These are phyloP conservation scores for Phytopythium sindhum DNA, from an alignment of 352 stramenopile genomes.

Conservation along the genomic window DNA sequence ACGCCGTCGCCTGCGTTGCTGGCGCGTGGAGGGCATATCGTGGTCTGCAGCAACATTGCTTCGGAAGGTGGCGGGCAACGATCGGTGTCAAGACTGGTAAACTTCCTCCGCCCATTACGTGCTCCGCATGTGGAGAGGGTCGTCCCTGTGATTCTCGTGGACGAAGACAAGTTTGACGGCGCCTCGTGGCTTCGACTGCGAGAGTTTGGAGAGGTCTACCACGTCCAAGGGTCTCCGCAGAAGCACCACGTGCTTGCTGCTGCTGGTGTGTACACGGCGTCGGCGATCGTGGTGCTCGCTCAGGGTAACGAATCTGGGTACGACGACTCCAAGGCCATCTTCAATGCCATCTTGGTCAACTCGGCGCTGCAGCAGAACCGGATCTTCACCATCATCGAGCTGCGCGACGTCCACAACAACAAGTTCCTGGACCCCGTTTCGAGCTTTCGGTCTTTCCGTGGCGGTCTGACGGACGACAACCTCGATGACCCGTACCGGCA, in stretches of 20 bases:
- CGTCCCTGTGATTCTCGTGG: constrained; percentile 75
- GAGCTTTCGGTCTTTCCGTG: constrained; percentile 46
- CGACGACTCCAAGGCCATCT: constrained; percentile 84
- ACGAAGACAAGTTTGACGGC: constrained; percentile 59
- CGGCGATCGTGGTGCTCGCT: constrained; percentile 74
- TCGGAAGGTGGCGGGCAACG: constrained; percentile 54
- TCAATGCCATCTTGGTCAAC: constrained; percentile 84
- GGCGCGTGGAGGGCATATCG: constrained; percentile 57
- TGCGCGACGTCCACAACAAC: constrained; percentile 83
- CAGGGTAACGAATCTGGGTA: constrained; percentile 71
- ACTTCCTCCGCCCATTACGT: constrained; percentile 72
- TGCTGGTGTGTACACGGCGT: constrained; percentile 78
- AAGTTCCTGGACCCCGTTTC: constrained; percentile 73
- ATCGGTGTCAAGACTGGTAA: constrained; percentile 63
- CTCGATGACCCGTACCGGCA: constrained; percentile 12
- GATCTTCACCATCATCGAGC: constrained; percentile 86
- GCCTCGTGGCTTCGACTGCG: constrained; percentile 64
- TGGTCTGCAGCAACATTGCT: constrained; percentile 78
- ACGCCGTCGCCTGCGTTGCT: constrained; percentile 44
- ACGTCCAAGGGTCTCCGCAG: constrained; percentile 74
- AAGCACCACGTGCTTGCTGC: constrained; percentile 63
- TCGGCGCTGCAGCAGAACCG: constrained; percentile 54
- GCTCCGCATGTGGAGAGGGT: constrained; percentile 62
- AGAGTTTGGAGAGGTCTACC: constrained; percentile 75
- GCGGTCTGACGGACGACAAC: background rate